Evolutionary conservation across 208 protist genomes (phyloP), one percentile per base, ranked within the genome.

Genomic region (Leishmania tarentolae): DNA sequence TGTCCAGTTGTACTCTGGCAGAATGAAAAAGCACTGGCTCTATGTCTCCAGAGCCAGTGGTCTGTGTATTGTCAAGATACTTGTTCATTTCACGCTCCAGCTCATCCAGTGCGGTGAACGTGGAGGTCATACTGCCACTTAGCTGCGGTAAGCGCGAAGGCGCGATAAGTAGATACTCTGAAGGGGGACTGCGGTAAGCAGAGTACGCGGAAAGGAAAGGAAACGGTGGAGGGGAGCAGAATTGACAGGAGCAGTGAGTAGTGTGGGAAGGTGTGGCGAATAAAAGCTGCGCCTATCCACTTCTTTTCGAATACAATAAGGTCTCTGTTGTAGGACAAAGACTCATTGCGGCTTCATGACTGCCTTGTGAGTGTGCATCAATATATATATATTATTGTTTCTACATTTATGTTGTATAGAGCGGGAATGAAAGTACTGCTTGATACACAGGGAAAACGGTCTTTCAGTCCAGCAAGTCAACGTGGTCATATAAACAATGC

Each of bases 1-100:
- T 57, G 50, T 86, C 73, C 69, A 74, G 70, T 75, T 91, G 85
- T 5, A 88, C 56, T 42, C 72, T 46, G 0, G 79, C 44, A 37
- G 61, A 80, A 31, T 76, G 68, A 28, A 82, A 78, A 24, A 91
- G 47, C 28, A 86, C 81, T 57, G 52, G 63, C 0, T 66, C 52
- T n/a, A 61, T 21, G 66, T 90, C 80, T 42, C 76, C 80, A 65
- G 7, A 31, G 4, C 83, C 84, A 9, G 65, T 79, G 1, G 37
- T 47, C 69, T 90, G 72, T 19, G 82, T 59, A 7, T 75, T 24
- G 5, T 72, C 35, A 0, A 90, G 65, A 71, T 80, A 86, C 17
- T 1, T 17, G 19, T 75, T 66, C 0, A 90, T 87, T 47, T 79
- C 28, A 2, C 46, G 53, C 52, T 86, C 79, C n/a, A 88, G 75